Conservation (phyloP, 1,139 yeast species). For the Tardiomyces depauwii region DNA sequence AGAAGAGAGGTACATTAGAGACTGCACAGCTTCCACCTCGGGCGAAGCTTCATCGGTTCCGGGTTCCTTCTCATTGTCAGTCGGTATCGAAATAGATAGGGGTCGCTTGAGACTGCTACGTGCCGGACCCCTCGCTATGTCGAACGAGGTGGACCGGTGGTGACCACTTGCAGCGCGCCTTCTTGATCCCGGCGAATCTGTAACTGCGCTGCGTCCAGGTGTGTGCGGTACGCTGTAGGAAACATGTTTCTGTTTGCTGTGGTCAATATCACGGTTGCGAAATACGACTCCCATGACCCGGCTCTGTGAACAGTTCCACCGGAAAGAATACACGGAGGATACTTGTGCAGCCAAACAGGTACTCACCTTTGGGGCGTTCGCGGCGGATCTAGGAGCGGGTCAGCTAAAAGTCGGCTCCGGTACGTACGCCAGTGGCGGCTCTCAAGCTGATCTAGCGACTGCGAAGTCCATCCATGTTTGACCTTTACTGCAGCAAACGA, state of each 20-base stretch:
- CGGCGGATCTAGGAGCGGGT: background rate
- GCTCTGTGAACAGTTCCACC: no score
- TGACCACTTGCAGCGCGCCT: background rate
- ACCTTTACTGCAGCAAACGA: constrained; percentile 37
- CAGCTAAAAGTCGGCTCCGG: background rate
- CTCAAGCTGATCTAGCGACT: constrained; percentile 18
- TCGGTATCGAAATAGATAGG: constrained; percentile 4
- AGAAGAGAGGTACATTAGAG: constrained; percentile 35
- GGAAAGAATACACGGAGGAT: no score
- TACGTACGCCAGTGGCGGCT: constrained; percentile 4
- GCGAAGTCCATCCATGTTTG: constrained; percentile 25
- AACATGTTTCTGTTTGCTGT: background rate
- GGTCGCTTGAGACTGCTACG: constrained; percentile 1
- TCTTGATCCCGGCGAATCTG: background rate
- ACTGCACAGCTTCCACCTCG: constrained; percentile 37
- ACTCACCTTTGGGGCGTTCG: background rate
- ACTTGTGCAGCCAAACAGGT: no score
- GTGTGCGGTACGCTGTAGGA: background rate
- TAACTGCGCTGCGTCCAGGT: background rate
- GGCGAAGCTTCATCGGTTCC: background rate
- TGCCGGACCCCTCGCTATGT: background rate
- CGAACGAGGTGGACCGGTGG: background rate
- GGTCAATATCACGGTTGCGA: no score
- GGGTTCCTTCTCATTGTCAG: background rate
- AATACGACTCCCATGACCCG: no score